Evolutionary conservation across 352 stramenopile genomes (phyloP).

Genomic region (Pythium aristosporum): DNA sequence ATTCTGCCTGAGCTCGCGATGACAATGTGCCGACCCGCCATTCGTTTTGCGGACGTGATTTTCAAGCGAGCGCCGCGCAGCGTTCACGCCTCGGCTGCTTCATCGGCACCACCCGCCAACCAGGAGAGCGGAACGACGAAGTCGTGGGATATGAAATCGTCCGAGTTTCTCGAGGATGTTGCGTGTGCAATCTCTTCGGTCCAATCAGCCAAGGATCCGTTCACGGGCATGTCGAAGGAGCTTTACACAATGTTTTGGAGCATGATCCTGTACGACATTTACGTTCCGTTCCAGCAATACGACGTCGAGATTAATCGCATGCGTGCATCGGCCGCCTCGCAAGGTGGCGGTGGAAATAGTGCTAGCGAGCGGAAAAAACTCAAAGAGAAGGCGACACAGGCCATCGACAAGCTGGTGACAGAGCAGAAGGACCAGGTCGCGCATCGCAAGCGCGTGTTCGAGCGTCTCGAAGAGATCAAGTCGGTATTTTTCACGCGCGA

Average conservation of each 20-base stretch:
- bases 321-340: conserved; percentile 47
- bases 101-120: conserved; percentile 16
- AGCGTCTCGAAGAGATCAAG: conserved; percentile 76
- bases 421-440: conserved; percentile 86
- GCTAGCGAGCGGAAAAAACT: conserved; percentile 73
- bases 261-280: conserved; percentile 85
- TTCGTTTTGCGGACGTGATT: conserved; percentile 73
- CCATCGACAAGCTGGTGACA: conserved; percentile 81
- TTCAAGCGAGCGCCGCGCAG: conserved; percentile 62
- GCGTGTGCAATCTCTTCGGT: conserved; percentile 35
- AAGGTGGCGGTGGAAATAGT: conserved; percentile 30
- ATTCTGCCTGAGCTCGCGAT: conserved; percentile 74
- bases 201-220: conserved; percentile 38
- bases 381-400: conserved; percentile 74
- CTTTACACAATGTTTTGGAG: conserved; percentile 87
- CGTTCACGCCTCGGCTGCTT: conserved; percentile 39
- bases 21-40: conserved; percentile 71
- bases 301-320: conserved; percentile 78
- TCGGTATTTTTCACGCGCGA: conserved; percentile 53
- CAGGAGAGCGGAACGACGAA: conserved; percentile 18
- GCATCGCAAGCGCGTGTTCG: conserved; percentile 81
- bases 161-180: conserved; percentile 59
- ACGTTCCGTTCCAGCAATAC: conserved; percentile 85
- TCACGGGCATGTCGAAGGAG: conserved; percentile 69
- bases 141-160: conserved; percentile 73